phyloP scores from a whole-genome alignment of 2,329 filamentous ascomycete species.

The Neopestalotiopsis rosae region DNA sequence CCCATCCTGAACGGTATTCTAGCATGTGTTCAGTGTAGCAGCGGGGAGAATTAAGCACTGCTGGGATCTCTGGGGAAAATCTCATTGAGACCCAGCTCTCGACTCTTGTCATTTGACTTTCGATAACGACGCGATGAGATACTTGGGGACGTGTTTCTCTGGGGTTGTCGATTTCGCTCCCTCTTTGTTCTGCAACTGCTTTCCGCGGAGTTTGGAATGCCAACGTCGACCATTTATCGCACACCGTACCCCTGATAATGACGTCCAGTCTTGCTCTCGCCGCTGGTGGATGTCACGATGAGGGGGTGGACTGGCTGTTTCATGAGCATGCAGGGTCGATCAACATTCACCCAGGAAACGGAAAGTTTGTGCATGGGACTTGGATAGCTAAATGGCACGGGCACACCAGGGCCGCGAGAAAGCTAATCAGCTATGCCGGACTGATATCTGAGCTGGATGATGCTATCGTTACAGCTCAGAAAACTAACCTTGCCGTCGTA shows the following conservation, averaged over 20 bases:
- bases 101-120: not conserved
- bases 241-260: not conserved
- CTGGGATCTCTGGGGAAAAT: not conserved
- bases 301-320: not conserved
- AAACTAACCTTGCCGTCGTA: not conserved
- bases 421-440: not conserved
- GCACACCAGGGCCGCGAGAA: not conserved
- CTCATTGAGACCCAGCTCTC: not conserved
- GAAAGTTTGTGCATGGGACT: not conserved
- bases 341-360: not conserved
- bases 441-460: not conserved
- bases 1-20: not conserved
- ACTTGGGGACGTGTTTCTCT: not conserved
- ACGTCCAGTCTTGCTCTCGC: not conserved
- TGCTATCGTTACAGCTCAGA: not conserved
- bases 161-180: not conserved
- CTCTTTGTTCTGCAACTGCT: not conserved
- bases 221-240: not conserved
- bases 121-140: not conserved
- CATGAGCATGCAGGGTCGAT: not conserved
- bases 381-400: not conserved
- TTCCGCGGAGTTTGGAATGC: not conserved
- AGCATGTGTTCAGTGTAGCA: not conserved
- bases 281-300: not conserved
- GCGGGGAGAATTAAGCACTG: not conserved